These are phyloP conservation scores for Huntiella abstrusa DNA, from an alignment of 2,329 filamentous ascomycete species.

Conservation along the genomic window DNA sequence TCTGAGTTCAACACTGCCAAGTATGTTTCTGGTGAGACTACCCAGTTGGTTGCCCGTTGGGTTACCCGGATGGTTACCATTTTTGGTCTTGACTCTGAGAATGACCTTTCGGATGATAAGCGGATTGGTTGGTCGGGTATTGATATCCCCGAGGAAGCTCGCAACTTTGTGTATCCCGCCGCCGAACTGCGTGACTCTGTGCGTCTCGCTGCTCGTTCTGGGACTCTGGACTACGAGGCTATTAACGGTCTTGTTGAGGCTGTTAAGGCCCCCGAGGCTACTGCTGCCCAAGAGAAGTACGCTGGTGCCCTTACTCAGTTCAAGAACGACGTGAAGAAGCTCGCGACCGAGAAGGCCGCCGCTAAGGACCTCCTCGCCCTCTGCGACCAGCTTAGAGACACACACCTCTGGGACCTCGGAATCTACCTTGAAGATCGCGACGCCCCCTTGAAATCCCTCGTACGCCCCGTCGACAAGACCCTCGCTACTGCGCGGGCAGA, in stretches of 20 bases:
- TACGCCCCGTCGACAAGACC: slow-evolving; percentile 42
- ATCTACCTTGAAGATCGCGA: slow-evolving; percentile 75
- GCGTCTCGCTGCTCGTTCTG: slow-evolving; percentile 8
- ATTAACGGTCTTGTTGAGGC: slow-evolving; percentile 28
- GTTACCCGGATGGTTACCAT: slow-evolving; percentile 69
- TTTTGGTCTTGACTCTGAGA: slow-evolving; percentile 51
- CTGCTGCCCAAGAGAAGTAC: slow-evolving; percentile 24
- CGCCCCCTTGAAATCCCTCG: slow-evolving; percentile 48
- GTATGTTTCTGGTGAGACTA: slow-evolving; percentile 4
- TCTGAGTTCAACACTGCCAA: slow-evolving; percentile 26
- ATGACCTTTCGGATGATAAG: slow-evolving; percentile 16
- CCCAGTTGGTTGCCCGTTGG: slow-evolving; percentile 43
- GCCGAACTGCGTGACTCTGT: slow-evolving; percentile 10
- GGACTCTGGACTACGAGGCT: slow-evolving; percentile 27
- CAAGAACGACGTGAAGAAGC: slow-evolving; percentile 32
- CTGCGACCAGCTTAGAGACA: slow-evolving; percentile 65
- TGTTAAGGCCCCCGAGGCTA: slow-evolving; percentile 25
- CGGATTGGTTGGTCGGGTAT: slow-evolving; percentile 20
- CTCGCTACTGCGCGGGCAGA: slow-evolving; percentile 40
- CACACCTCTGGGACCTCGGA: slow-evolving; percentile 60
- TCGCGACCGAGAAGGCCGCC: slow-evolving; percentile 28
- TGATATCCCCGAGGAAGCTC: slow-evolving; percentile 27
- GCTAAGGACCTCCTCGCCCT: slow-evolving; percentile 54
- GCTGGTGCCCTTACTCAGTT: slow-evolving; percentile 27
- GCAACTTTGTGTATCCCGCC: slow-evolving; percentile 28